A percentile compares a stretch with the other conserved stretches of the same genome.
phyloP scores from a whole-genome alignment of 306 rosid genomes.

The Begonia loranthoides region DNA sequence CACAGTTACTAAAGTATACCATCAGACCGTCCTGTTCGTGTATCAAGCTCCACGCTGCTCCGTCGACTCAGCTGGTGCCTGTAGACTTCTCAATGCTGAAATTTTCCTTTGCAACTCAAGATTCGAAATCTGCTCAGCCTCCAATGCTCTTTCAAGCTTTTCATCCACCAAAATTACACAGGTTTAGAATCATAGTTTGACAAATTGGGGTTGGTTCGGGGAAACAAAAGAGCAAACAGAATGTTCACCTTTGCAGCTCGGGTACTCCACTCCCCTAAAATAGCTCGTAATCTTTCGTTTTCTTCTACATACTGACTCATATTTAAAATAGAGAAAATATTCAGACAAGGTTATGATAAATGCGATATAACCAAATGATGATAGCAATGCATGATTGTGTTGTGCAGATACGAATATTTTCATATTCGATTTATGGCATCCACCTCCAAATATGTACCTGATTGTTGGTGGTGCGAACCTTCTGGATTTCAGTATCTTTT shows the following conservation, averaged over 20 bases:
- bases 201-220: no score
- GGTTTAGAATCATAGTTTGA: no score
- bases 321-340: no score
- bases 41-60: conserved; percentile 8
- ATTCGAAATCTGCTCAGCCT: conserved; percentile 35
- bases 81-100: conserved; percentile 21
- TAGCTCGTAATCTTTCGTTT: conserved; percentile 89
- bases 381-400: no score
- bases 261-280: conserved; percentile 93
- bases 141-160: conserved; percentile 51
- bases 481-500: conserved; percentile 77
- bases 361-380: no score
- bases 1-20: background rate
- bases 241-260: conserved; percentile 90
- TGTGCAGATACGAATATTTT: no score
- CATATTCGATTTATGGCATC: no score
- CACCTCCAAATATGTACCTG: conserved; percentile 29
- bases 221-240: background rate
- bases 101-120: conserved; percentile 44
- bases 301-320: conserved; percentile 78
- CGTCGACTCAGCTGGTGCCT: conserved; percentile 14
- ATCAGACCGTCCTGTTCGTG: background rate
- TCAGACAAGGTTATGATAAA: no score
- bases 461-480: conserved; percentile 64
- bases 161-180: background rate